Conservation (phyloP, 2,329 filamentous ascomycete genomes). For the Chaetomium strumarium region DNA sequence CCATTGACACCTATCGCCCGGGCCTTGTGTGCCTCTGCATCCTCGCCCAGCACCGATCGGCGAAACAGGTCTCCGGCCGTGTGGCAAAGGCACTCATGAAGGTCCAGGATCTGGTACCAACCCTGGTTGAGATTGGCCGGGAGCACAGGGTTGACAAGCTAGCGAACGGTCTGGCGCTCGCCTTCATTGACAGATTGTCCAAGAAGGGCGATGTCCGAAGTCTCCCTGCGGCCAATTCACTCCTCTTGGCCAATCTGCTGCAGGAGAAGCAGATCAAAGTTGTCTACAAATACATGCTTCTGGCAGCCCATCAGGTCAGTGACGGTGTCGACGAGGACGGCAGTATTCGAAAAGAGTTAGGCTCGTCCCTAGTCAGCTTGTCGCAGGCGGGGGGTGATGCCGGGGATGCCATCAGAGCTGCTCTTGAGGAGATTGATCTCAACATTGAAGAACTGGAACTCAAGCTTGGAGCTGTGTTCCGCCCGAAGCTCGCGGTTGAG, state of each 20-base stretch:
- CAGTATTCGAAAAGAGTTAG: slow-evolving; percentile 56
- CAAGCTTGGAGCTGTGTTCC: slow-evolving; percentile 64
- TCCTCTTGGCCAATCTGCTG: slow-evolving; percentile 55
- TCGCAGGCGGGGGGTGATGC: slow-evolving; percentile 53
- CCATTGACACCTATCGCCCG: slow-evolving; percentile 62
- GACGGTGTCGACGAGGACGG: slow-evolving; percentile 49
- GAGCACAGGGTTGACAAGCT: slow-evolving; percentile 66
- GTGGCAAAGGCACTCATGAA: slow-evolving; percentile 65
- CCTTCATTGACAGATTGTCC: slow-evolving; percentile 54
- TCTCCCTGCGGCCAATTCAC: slow-evolving; percentile 54
- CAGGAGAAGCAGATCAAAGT: slow-evolving; percentile 58
- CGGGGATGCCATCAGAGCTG: slow-evolving; percentile 59
- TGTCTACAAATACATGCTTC: slow-evolving; percentile 59
- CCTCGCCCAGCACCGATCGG: slow-evolving; percentile 71
- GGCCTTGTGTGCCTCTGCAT: slow-evolving; percentile 76
- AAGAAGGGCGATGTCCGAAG: slow-evolving; percentile 54
- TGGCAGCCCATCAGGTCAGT: slow-evolving; percentile 53
- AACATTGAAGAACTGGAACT: slow-evolving; percentile 72
- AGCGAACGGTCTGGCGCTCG: slow-evolving; percentile 64
- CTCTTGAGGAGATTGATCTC: slow-evolving; percentile 60
- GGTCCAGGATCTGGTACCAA: slow-evolving; percentile 52
- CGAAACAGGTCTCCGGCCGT: slow-evolving; percentile 61
- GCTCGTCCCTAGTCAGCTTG: slow-evolving; percentile 60
- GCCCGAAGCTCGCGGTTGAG: slow-evolving; percentile 47
- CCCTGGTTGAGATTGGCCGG: slow-evolving; percentile 55